These are phyloP conservation scores for Komagataella pastoris DNA, from an alignment of 805 yeast genomes.

Conservation along the genomic window DNA sequence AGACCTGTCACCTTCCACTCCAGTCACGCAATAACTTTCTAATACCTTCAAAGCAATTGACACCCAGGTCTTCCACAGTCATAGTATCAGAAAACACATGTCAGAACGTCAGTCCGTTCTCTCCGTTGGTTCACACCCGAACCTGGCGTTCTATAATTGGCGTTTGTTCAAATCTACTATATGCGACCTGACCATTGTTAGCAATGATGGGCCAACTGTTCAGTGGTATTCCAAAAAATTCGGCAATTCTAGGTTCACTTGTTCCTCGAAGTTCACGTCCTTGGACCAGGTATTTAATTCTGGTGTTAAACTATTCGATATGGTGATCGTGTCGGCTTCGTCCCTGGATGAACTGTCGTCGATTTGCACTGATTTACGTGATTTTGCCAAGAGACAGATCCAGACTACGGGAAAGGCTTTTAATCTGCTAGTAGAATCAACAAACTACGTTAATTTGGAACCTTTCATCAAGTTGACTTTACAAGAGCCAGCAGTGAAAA, in stretches of 20 bases:
- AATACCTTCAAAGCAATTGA: not conserved
- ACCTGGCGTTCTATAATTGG: conserved; percentile 48
- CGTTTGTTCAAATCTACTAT: conserved; percentile 31
- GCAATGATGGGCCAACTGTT: conserved; percentile 12
- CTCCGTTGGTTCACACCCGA: conserved; percentile 42
- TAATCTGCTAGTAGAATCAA: conserved; percentile 49
- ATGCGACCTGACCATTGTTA: conserved; percentile 27
- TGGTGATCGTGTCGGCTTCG: conserved; percentile 29
- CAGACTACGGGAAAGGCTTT: conserved; percentile 20
- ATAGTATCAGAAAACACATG: conserved; percentile 4
- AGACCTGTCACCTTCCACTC: conserved; percentile 1
- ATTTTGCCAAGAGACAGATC: conserved; percentile 18
- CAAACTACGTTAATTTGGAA: conserved; percentile 62
- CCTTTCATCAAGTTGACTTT: conserved; percentile 41
- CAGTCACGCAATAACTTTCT: conserved; percentile 2
- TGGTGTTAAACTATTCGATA: conserved; percentile 18
- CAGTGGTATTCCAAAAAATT: conserved; percentile 19
- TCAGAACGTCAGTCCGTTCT: conserved; percentile 16
- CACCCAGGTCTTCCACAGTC: conserved; percentile 1
- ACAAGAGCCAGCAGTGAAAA: conserved; percentile 20
- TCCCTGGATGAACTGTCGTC: conserved; percentile 40
- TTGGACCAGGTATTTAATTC: conserved; percentile 12
- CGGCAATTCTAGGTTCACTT: conserved; percentile 17
- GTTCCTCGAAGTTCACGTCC: conserved; percentile 9
- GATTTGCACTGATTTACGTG: conserved; percentile 21